Evolutionary conservation across 768 basidiomycete genomes (phyloP), one percentile per base, ranked within the genome.

Genomic region (Strobilomyces dryophilus): DNA sequence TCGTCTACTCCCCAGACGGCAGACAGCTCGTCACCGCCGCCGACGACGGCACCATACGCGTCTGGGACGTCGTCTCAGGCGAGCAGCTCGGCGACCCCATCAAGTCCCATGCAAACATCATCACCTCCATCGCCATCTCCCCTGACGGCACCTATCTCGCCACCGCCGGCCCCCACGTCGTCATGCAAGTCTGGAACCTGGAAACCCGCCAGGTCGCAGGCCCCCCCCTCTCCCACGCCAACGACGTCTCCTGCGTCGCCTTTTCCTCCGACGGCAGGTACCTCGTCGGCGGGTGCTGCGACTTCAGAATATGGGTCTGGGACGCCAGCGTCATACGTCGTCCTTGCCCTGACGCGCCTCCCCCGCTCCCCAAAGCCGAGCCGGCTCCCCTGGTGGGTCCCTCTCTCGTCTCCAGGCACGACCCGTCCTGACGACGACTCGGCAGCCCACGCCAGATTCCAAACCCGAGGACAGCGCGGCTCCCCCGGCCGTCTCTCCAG

Each of bases 121-220:
- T 71, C 52, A 61, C 59, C 44, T 70, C 69, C 49, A 64, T 70
- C 47, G 61, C 69, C 43, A 62, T 70, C 29, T 70, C 69, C 17
- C 61, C 67, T 8, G 61, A 70, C 11, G 63, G 70, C 24, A 54
- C 52, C 17, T 68, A 55, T 44, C 65, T 72, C 26, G 68, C 64
- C 11, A 68, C 70, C 26, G 70, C 70, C 18, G 71, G 66, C 1
- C 61, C 66, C 4, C 64, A 66, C 50, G 55, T 55, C 15, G 53
- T 59, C 53, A 54, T 70, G 60, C 68, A 70, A 43, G 45, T 70
- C 2, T 70, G 68, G 68, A 62, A 65, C 54, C 60, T 69, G 1
- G 56, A 43, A 24, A 60, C 68, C 34, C 61, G 57, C 36, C 52
- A 60, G 35, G 39, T 52, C 41, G 45, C 57, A 18, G 57, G 58